Conservation (phyloP, 2,329 filamentous ascomycete genomes). For the Bipolaris cookei region DNA sequence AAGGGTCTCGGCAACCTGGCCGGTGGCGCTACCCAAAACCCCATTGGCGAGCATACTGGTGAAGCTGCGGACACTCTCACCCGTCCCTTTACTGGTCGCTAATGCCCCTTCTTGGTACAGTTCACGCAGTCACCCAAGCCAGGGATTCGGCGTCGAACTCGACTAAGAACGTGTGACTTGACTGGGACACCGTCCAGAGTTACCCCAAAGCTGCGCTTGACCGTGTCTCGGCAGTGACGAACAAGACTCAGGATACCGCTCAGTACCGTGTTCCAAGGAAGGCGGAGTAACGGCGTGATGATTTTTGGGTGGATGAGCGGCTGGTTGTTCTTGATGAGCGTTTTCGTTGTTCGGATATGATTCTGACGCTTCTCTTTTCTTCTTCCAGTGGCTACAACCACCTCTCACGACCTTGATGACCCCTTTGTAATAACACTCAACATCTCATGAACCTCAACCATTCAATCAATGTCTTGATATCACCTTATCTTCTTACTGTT, state of each 20-base stretch:
- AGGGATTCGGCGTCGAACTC: constrained; percentile 31
- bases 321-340: neutral
- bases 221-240: constrained; percentile 28
- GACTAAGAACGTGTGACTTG: constrained; percentile 20
- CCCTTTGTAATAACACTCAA: neutral
- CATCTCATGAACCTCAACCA: constrained; percentile 1
- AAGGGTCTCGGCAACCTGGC: constrained; percentile 45
- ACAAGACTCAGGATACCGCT: constrained; percentile 15
- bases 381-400: neutral
- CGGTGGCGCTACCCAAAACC: constrained; percentile 45
- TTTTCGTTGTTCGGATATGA: constrained; percentile 3
- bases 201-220: constrained; percentile 26
- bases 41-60: constrained; percentile 47
- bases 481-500: constrained; percentile 3
- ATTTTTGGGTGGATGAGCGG: constrained; percentile 1
- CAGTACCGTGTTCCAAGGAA: constrained; percentile 15
- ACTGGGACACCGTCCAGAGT: constrained; percentile 20
- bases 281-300: constrained; percentile 6
- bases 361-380: neutral
- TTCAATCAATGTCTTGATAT: neutral
- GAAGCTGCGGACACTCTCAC: constrained; percentile 46
- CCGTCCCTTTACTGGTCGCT: constrained; percentile 48
- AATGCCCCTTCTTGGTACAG: constrained; percentile 31
- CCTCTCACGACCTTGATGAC: constrained; percentile 1
- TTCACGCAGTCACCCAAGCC: constrained; percentile 32